Evolutionary conservation across 2,329 filamentous ascomycete genomes (phyloP).

Genomic region (Emydomyces testavorans): DNA sequence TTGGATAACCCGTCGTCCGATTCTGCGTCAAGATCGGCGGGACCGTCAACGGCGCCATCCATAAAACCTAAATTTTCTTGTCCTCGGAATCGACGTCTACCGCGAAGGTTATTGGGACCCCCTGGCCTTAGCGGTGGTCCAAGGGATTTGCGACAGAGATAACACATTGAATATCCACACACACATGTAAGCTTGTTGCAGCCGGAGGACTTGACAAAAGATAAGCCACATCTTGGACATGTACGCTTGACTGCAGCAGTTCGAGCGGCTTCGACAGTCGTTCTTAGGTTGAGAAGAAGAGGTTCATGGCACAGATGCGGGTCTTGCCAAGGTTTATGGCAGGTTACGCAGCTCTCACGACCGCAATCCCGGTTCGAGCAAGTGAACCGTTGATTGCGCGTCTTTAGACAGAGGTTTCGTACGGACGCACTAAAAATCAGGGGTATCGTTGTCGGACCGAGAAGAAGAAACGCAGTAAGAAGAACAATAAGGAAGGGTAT

Average conservation of each 20-base stretch:
- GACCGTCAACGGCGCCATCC: slow-evolving; percentile 9
- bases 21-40: slow-evolving; percentile 12
- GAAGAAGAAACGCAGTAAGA: slow-evolving; percentile 43
- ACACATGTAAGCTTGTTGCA: slow-evolving; percentile 96
- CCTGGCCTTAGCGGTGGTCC: slow-evolving; percentile 20
- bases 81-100: neutral
- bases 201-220: slow-evolving; percentile 83
- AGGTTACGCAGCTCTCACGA: slow-evolving; percentile 66
- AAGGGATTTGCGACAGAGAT: slow-evolving; percentile 70
- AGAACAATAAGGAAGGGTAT: slow-evolving; percentile 39
- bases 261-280: slow-evolving; percentile 83
- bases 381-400: slow-evolving; percentile 62
- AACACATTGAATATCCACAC: slow-evolving; percentile 97
- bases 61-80: slow-evolving; percentile 2
- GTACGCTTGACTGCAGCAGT: slow-evolving; percentile 90
- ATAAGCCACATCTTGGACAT: slow-evolving; percentile 80
- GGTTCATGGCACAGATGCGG: slow-evolving; percentile 85
- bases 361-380: slow-evolving; percentile 61
- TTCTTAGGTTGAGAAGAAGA: slow-evolving; percentile 66
- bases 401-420: slow-evolving; percentile 55
- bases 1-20: slow-evolving; percentile 19
- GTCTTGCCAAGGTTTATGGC: slow-evolving; percentile 72
- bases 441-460: slow-evolving; percentile 41
- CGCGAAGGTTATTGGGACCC: neutral
- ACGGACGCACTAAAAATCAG: slow-evolving; percentile 49